Conservation (phyloP, 371 early-diverging fungal species). For the Rhizopus microsporus region DNA sequence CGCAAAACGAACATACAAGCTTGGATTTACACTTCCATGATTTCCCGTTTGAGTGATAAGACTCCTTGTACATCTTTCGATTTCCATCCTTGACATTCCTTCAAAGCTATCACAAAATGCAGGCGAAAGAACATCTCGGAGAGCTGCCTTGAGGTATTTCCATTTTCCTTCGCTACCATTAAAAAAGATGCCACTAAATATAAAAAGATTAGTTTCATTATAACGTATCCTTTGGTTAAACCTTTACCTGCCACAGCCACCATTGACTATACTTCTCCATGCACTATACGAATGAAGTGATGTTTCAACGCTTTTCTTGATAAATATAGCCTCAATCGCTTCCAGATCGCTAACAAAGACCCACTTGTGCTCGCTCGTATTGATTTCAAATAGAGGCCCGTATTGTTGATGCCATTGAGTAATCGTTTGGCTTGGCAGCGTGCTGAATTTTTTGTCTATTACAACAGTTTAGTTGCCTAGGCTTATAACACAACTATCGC, state of each 20-base stretch:
- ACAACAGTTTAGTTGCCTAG: no score
- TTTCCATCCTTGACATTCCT: slow-evolving; percentile 1
- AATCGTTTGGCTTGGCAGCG: background rate
- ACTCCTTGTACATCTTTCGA: background rate
- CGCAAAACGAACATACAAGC: slow-evolving; percentile 3
- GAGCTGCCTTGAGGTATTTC: slow-evolving; percentile 13
- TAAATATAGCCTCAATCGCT: no score
- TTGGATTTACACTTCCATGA: slow-evolving; percentile 9
- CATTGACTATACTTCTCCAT: no score
- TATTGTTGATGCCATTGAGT: slow-evolving; percentile 21
- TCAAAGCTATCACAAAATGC: slow-evolving; percentile 5
- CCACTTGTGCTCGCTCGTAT: slow-evolving; percentile 24
- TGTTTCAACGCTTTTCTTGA: no score
- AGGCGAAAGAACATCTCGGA: slow-evolving; percentile 5
- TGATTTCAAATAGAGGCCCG: slow-evolving; percentile 22
- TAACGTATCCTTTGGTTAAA: no score
- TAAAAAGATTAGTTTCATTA: no score
- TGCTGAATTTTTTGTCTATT: no score
- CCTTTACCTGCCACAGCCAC: no score
- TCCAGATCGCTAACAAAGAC: slow-evolving; percentile 18
- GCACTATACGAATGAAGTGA: no score
- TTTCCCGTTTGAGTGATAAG: slow-evolving; percentile 5
- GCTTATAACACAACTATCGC: no score
- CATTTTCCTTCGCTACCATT: slow-evolving; percentile 4
- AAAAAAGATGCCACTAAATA: slow-evolving; percentile 9